Evolutionary conservation across 169 alveolate species (phyloP), one percentile per base, ranked within the genome.

Genomic region (Besnoitia besnoiti): DNA sequence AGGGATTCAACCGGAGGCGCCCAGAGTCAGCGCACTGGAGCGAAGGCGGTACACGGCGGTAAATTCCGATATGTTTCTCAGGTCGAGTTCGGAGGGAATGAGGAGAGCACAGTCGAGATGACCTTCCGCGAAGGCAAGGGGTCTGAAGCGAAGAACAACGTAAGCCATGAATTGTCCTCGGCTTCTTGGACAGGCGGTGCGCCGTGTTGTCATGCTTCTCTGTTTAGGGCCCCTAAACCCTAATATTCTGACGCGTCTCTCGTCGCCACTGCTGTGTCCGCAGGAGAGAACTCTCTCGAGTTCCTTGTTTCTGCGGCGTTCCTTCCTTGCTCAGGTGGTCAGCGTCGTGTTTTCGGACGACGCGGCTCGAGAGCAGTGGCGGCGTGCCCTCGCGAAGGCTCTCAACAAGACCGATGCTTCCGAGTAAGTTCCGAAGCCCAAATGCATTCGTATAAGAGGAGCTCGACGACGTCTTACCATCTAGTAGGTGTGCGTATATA

Each of bases 341-440:
- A 49, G 24, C 76, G 51, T 90, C 40, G 37, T 40, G 44, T 55
- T 90, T 37, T 44, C 76, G 10, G 93, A 76, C 30, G 93, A 90
- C 82, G 49, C 84, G n/a, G 62, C 82, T 44, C 37, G 93, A 33
- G 93, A 90, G 73, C 49, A 44, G 67, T 90, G 85, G 89, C 76
- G 93, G 62, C 33, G 93, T 30, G 44, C 75, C 5, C 80, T 90
- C 37, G 93, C 93, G 8, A 37, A 16, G 33, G 93, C 55, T 30
- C 89, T 90, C 62, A 90, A 90, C 51, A n/a, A 82, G 21, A 51
- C 80, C 0, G 93, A 90, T 12, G 75, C 24, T n/a, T 39, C 85
- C 76, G 44, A 39, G 92, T 89, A 37, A 49, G 87, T 39, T n/a
- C n/a, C n/a, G n/a, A n/a, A n/a, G n/a, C n/a, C n/a, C n/a, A n/a